Evolutionary conservation across 2,329 filamentous ascomycete genomes (phyloP), one percentile per base, ranked within the genome.

Genomic region (Botrytis squamosa): DNA sequence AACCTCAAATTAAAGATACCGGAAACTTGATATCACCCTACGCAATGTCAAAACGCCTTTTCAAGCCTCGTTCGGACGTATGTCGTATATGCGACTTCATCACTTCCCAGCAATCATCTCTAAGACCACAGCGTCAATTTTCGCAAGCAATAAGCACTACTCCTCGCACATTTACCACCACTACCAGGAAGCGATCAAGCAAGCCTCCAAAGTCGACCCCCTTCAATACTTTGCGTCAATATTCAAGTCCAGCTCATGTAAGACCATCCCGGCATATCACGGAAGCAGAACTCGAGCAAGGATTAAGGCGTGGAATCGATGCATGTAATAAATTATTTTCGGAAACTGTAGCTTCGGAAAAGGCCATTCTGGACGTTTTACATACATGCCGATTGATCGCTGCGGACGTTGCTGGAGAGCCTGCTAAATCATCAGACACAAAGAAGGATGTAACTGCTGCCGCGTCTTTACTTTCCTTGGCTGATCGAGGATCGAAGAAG

Each of bases 401-500:
- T 22, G 72, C 76, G n/a, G 40, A 76, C 38, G 73, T 81, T 40
- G 70, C 75, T 33, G 70, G 75, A 18, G 78, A 80, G n/a, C 75
- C 75, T n/a, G 62, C 71, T 20, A 70, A 62, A 57, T 59, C 75
- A 3, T 65, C 72, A n/a, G 40, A 63, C 20, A 71, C 68, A 40
- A 78, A 74, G 46, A 78, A 76, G 66, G 74, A 79, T 64, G 75
- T 75, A 29, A 71, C 72, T 33, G 86, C 88, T 3, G 85, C 87
- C 14, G 89, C 88, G 52, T 86, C 85, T 40, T 83, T 91, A 63
- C 85, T 89, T 44, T 85, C 85, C 63, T 79, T 83, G 66, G 83
- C 85, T 71, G 78, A 83, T 70, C 73, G 76, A 33, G 72, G 44
- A 18, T 64, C 73, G 40, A 77, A 74, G 65, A 78, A 74, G 55